phyloP scores from a whole-genome alignment of 2,329 filamentous ascomycete species.

The Cyphellophora attinorum region DNA sequence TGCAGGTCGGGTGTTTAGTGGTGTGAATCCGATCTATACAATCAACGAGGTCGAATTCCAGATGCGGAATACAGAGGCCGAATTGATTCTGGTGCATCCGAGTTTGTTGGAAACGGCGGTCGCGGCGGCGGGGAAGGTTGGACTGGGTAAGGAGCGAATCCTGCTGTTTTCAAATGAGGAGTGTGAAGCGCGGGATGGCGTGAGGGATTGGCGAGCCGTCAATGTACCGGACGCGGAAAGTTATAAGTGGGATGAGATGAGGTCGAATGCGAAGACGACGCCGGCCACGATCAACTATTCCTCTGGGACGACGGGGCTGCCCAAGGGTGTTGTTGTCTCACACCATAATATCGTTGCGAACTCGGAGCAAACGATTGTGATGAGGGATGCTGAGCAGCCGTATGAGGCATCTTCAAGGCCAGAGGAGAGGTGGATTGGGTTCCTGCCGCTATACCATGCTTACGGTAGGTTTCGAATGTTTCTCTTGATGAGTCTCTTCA shows the following conservation, averaged over 20 bases:
- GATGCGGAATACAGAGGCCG: conserved; percentile 39
- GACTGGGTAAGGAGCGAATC: conserved; percentile 5
- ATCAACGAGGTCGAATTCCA: conserved; percentile 41
- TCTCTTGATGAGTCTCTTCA: conserved; percentile 55
- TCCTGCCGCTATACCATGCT: conserved; percentile 36
- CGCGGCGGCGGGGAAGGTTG: conserved; percentile 14
- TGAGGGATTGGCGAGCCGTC: conserved; percentile 6
- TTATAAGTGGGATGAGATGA: conserved; percentile 2
- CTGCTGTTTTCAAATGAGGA: conserved; percentile 11
- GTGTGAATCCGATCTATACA: conserved; percentile 43
- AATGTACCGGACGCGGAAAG: background rate
- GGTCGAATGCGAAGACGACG: conserved; percentile 32
- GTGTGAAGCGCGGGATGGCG: conserved; percentile 6
- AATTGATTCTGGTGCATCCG: conserved; percentile 40
- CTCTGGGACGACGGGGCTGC: conserved; percentile 41
- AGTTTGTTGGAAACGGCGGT: conserved; percentile 32
- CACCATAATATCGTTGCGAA: conserved; percentile 42
- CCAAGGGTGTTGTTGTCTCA: conserved; percentile 41
- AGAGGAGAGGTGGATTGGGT: conserved; percentile 31
- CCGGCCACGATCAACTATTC: conserved; percentile 39
- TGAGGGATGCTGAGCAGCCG: conserved; percentile 26
- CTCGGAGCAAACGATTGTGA: conserved; percentile 54
- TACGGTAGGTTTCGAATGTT: conserved; percentile 59
- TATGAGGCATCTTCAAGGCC: conserved; percentile 38
- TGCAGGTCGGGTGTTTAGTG: conserved; percentile 43